Evolutionary conservation across 768 basidiomycete genomes (phyloP).

Genomic region (Cyathus striatus): DNA sequence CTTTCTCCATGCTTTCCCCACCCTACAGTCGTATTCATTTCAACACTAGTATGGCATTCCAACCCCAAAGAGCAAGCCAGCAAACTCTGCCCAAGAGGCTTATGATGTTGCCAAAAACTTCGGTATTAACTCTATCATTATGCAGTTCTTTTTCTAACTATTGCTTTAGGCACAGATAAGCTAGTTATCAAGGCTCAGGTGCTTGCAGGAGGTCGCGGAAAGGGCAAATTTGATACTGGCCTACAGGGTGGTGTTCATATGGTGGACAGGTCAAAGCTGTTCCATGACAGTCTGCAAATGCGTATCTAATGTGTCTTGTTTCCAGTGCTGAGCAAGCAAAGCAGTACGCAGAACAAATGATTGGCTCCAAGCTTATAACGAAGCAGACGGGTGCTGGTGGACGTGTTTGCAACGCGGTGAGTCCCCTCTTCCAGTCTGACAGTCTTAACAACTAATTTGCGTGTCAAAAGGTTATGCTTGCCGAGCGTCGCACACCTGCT

Average conservation of each 20-base stretch:
- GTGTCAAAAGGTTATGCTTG: slow-evolving; percentile 83
- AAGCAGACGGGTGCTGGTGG: slow-evolving; percentile 96
- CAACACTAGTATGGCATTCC: slow-evolving; percentile 81
- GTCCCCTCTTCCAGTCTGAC: slow-evolving; percentile 16
- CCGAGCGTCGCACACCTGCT: slow-evolving; percentile 86
- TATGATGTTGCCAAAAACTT: slow-evolving; percentile 86
- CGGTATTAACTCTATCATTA: slow-evolving; percentile 45
- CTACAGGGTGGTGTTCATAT: slow-evolving; percentile 97
- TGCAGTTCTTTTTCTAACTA: slow-evolving; percentile 1
- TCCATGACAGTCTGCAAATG: slow-evolving; percentile 1
- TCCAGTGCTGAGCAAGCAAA: slow-evolving; percentile 83
- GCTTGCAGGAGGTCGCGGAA: slow-evolving; percentile 96
- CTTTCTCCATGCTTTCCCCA: background rate
- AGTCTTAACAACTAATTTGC: background rate
- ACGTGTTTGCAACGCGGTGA: slow-evolving; percentile 89
- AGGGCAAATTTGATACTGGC: slow-evolving; percentile 94
- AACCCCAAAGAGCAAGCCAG: slow-evolving; percentile 87
- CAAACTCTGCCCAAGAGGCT: slow-evolving; percentile 87
- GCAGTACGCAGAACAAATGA: slow-evolving; percentile 87
- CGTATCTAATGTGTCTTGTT: slow-evolving; percentile 1
- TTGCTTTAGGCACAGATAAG: slow-evolving; percentile 53
- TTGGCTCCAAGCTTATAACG: slow-evolving; percentile 92
- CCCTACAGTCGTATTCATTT: no score
- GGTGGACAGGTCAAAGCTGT: slow-evolving; percentile 66
- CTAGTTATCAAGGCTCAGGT: slow-evolving; percentile 99